These are phyloP conservation scores for Linum usitatissimum DNA, from an alignment of 345 rosid species.

Conservation along the genomic window DNA sequence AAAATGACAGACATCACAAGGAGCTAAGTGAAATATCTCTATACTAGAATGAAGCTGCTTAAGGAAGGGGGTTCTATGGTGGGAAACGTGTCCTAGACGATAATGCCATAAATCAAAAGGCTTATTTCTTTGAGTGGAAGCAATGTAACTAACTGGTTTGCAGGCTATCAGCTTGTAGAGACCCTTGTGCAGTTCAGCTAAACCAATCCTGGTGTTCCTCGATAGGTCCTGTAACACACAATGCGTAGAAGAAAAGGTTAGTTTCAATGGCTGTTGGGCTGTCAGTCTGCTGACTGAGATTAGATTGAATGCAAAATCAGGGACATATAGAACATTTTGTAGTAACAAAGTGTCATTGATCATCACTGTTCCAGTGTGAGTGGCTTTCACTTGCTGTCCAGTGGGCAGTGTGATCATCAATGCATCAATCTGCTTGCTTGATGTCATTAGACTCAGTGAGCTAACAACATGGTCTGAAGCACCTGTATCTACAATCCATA, in stretches of 20 bases:
- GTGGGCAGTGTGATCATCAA: background rate
- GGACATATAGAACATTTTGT: background rate
- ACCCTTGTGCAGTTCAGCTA: background rate
- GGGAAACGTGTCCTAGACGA: background rate
- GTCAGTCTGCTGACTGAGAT: too few relatives aligned
- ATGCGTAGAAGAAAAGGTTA: too few relatives aligned
- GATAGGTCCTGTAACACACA: background rate
- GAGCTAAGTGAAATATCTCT: background rate
- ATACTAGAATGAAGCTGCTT: background rate
- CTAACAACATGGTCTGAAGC: background rate
- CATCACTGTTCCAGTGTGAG: background rate
- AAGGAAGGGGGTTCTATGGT: background rate
- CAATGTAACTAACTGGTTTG: background rate
- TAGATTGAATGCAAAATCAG: too few relatives aligned
- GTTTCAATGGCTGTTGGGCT: too few relatives aligned
- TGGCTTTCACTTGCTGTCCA: background rate
- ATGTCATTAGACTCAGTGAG: background rate
- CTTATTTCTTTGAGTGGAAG: background rate
- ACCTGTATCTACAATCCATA: background rate
- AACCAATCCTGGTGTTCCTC: background rate
- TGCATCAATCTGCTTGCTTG: too few relatives aligned
- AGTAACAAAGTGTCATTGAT: background rate
- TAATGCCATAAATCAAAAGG: background rate
- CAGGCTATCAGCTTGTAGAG: background rate
- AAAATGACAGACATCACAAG: background rate